Evolutionary conservation across 768 basidiomycete species (phyloP).

Genomic region (Artomyces pyxidatus): DNA sequence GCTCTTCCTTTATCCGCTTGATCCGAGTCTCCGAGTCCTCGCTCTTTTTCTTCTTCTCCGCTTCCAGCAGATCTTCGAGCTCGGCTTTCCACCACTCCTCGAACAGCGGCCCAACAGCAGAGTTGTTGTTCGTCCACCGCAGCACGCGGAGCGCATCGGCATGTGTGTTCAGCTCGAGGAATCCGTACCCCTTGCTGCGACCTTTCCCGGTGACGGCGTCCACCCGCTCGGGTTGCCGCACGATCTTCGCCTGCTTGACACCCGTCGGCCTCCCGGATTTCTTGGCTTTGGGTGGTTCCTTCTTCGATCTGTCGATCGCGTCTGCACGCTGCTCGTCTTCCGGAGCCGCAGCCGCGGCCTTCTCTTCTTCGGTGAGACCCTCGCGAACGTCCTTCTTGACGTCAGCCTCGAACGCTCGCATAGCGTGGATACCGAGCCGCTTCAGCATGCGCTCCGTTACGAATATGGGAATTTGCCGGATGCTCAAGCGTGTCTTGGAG

Average conservation of each 20-base stretch:
- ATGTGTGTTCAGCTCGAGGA: slow-evolving; percentile 84
- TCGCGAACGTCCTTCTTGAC: slow-evolving; percentile 53
- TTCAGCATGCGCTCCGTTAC: slow-evolving; percentile 87
- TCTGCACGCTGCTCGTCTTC: slow-evolving; percentile 23
- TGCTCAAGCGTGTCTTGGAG: slow-evolving; percentile 87
- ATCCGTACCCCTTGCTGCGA: slow-evolving; percentile 90
- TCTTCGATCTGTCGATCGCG: slow-evolving; percentile 14
- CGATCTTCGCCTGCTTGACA: slow-evolving; percentile 89
- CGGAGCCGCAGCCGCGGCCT: slow-evolving; percentile 32
- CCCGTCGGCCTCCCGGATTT: slow-evolving; percentile 28
- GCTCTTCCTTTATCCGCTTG: slow-evolving; percentile 43
- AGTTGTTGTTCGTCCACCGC: slow-evolving; percentile 92
- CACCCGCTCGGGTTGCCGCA: slow-evolving; percentile 82
- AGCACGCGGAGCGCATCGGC: slow-evolving; percentile 86
- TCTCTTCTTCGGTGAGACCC: slow-evolving; percentile 67
- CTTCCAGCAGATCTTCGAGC: slow-evolving; percentile 45
- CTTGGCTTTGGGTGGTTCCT: slow-evolving; percentile 23
- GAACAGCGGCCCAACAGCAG: slow-evolving; percentile 53
- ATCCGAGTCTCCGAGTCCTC: slow-evolving; percentile 51
- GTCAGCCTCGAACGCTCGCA: slow-evolving; percentile 72
- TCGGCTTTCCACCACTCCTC: slow-evolving; percentile 85
- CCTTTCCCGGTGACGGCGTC: slow-evolving; percentile 84
- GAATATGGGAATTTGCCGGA: slow-evolving; percentile 88
- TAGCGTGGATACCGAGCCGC: slow-evolving; percentile 75
- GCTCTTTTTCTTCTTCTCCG: slow-evolving; percentile 40